Evolutionary conservation across 1,284 basidiomycete species (phyloP).

Genomic region (Ganoderma meredithae): DNA sequence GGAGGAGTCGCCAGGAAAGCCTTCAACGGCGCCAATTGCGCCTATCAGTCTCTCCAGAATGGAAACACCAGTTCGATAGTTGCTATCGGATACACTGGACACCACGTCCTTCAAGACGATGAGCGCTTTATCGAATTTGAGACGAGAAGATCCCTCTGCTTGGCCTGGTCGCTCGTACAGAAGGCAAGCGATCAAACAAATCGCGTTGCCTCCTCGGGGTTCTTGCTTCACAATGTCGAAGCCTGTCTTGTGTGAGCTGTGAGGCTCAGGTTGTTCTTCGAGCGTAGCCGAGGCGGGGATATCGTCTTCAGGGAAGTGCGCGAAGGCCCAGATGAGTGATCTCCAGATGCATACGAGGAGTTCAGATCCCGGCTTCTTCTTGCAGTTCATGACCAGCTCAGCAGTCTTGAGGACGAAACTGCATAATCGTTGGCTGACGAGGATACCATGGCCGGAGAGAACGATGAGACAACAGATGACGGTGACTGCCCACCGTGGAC

Average conservation of each 20-base stretch:
- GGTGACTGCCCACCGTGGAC: constrained; percentile 45
- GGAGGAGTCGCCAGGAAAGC: constrained; percentile 18
- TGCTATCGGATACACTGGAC: constrained; percentile 36
- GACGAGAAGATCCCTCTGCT: background rate
- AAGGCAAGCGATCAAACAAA: constrained; percentile 48
- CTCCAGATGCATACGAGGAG: constrained; percentile 58
- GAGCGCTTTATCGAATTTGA: constrained; percentile 43
- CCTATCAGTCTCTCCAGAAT: constrained; percentile 50
- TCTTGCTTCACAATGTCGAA: constrained; percentile 55
- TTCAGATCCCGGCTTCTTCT: constrained; percentile 41
- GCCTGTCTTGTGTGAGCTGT: constrained; percentile 36
- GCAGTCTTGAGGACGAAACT: constrained; percentile 50
- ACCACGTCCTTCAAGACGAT: constrained; percentile 49
- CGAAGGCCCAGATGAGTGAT: constrained; percentile 62
- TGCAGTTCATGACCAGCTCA: constrained; percentile 41
- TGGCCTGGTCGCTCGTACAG: constrained; percentile 35
- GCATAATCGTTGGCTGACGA: constrained; percentile 48
- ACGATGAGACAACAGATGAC: constrained; percentile 56
- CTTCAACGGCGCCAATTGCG: constrained; percentile 36
- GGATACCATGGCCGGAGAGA: constrained; percentile 54
- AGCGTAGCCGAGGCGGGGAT: constrained; percentile 28
- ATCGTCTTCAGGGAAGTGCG: constrained; percentile 33
- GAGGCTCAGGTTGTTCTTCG: constrained; percentile 17
- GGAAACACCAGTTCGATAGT: constrained; percentile 46
- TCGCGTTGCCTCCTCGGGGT: constrained; percentile 48